phyloP scores from a whole-genome alignment of 2,329 filamentous ascomycete genomes.

The Penicillium expansum region DNA sequence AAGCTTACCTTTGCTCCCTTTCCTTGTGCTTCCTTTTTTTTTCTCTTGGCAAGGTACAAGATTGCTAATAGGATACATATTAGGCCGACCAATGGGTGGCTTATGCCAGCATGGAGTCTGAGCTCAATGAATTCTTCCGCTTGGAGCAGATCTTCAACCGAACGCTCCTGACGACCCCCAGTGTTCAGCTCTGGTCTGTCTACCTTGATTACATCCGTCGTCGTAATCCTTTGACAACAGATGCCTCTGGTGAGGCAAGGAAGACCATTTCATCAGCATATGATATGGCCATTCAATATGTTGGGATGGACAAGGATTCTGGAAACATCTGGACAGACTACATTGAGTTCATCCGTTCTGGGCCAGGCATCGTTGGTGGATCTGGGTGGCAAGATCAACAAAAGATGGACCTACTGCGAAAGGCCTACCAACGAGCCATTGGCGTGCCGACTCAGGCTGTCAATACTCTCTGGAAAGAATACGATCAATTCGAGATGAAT shows the following conservation, averaged over 20 bases:
- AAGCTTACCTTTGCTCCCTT: slow-evolving; percentile 44
- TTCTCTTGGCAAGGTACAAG: neutral
- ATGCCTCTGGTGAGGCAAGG: slow-evolving; percentile 71
- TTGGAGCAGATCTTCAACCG: slow-evolving; percentile 81
- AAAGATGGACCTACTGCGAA: slow-evolving; percentile 92
- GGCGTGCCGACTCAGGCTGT: slow-evolving; percentile 80
- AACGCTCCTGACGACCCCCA: slow-evolving; percentile 73
- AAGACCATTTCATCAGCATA: slow-evolving; percentile 80
- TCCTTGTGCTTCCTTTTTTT: neutral
- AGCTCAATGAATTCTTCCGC: slow-evolving; percentile 74
- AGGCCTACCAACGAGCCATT: slow-evolving; percentile 88
- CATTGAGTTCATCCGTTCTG: slow-evolving; percentile 85
- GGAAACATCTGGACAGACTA: slow-evolving; percentile 93
- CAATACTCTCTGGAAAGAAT: slow-evolving; percentile 91
- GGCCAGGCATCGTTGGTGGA: slow-evolving; percentile 81
- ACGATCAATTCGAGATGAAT: slow-evolving; percentile 92
- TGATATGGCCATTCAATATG: slow-evolving; percentile 83
- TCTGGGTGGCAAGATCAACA: slow-evolving; percentile 94
- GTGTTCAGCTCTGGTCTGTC: slow-evolving; percentile 84
- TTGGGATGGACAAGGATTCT: slow-evolving; percentile 88
- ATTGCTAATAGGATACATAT: slow-evolving; percentile 33
- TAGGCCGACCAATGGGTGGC: slow-evolving; percentile 90
- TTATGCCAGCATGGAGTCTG: slow-evolving; percentile 85
- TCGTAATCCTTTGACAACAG: slow-evolving; percentile 79
- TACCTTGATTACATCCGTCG: slow-evolving; percentile 96